phyloP scores from a whole-genome alignment of 2,329 filamentous ascomycete genomes.

The Mycosphaerelloides madeirae region DNA sequence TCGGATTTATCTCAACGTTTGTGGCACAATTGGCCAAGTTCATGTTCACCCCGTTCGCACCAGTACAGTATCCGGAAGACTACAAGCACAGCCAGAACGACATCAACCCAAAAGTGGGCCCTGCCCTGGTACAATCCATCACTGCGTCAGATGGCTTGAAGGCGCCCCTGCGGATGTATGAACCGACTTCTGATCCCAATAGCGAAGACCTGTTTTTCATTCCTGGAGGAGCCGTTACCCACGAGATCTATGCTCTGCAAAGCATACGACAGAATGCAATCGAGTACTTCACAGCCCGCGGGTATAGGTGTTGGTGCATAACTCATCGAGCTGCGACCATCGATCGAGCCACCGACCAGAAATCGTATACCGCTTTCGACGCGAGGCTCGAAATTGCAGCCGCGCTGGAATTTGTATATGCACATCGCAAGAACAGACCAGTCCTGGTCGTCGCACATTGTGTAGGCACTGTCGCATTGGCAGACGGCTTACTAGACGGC shows the following conservation, averaged over 20 bases:
- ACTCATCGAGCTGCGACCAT: constrained; percentile 56
- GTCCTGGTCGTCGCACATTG: constrained; percentile 60
- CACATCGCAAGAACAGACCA: neutral
- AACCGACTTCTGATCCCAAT: neutral
- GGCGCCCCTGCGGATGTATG: neutral
- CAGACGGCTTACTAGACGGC: neutral
- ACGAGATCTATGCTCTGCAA: constrained; percentile 59
- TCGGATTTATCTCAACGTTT: neutral
- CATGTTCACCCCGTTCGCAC: neutral
- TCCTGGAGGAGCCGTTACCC: constrained; percentile 59
- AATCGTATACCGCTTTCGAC: constrained; percentile 52
- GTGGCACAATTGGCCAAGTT: neutral
- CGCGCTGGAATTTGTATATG: constrained; percentile 39
- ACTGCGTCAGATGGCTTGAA: neutral
- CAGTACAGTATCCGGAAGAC: neutral
- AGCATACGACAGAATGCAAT: constrained; percentile 61
- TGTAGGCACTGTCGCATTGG: constrained; percentile 58
- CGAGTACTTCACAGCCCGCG: constrained; percentile 57
- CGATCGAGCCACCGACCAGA: constrained; percentile 48
- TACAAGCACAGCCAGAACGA: too few relatives aligned
- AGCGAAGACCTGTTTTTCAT: constrained; percentile 53
- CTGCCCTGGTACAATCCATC: neutral
- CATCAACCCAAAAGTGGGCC: neutral
- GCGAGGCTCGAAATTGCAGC: constrained; percentile 56
- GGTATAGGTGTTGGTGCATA: constrained; percentile 56